Base-by-base conservation (phyloP, 371 early-diverging fungal species). In the Circinella umbellata region DNA sequence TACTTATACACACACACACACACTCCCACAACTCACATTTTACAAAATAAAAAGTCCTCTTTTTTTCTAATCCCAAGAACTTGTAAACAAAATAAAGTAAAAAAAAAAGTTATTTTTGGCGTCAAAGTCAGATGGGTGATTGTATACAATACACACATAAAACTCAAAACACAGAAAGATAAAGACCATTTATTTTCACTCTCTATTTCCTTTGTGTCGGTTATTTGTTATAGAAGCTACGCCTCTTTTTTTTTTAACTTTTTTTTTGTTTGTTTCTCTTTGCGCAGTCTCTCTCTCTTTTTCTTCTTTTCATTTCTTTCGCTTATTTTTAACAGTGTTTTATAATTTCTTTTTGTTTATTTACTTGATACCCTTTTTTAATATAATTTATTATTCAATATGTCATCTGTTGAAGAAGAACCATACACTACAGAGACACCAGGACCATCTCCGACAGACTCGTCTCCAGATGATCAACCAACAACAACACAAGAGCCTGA, bases 81-180 rank as follows among this genome's bases (percentile, higher is more conserved):
- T 57, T 57, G 57, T 57, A 57, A 57, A 57, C 57, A 57, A 57
- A 57, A 51, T 51, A 51, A 47, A 47, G 27, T 47, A 47, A 54
- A 57, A 27, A 57, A 17, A 57, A 57, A 57, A 57, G 57, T 57
- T 57, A 57, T 57, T 57, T 57, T 57, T 57, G 57, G 57, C 57
- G 35, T 15, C 34, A 57, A 57, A 57, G 57, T 57, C 57, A 57
- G 57, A 57, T 57, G 57, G 34, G 57, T 27, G 27, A 34, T 27
- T 57, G 57, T 57, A 18, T 34, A 18, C 51, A 51, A 17, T 13
- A n/a, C 8, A 51, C 8, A 51, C 8, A 14, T 13, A 51, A 51
- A 51, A 51, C 5, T 15, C 8, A 13, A 51, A 4, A 17, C 51
- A n/a, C 51, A 42, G 42, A 42, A 11, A 42, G 51, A 51, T 51